Percentiles rank a stretch among this genome's conserved stretches.
These are phyloP conservation scores for Starmera pachycereana DNA, from an alignment of 805 yeast genomes.

Conservation along the genomic window DNA sequence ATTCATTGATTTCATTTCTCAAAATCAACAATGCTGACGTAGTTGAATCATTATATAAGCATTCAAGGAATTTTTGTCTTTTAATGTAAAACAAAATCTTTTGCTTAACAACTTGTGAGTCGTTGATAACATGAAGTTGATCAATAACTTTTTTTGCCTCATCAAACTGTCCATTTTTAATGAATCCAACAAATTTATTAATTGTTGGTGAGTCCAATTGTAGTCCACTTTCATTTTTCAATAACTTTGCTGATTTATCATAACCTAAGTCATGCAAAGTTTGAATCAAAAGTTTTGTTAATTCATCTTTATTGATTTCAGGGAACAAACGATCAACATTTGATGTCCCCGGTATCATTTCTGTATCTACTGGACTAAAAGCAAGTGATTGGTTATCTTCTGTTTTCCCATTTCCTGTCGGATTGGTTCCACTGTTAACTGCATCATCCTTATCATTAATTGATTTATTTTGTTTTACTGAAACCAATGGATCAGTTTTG, in stretches of 20 bases:
- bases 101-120: constrained; percentile 5
- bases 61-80: constrained; percentile 32
- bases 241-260: constrained; percentile 23
- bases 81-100: constrained; percentile 24
- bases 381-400: background rate
- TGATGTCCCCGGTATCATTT: background rate
- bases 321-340: constrained; percentile 8
- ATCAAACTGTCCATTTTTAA: constrained; percentile 33
- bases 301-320: constrained; percentile 21
- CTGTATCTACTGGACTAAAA: background rate
- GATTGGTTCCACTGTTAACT: too few species aligned
- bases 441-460: too few species aligned
- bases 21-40: constrained; percentile 26
- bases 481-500: too few species aligned
- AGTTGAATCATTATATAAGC: constrained; percentile 19
- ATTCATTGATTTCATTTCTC: constrained; percentile 24
- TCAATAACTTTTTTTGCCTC: constrained; percentile 22
- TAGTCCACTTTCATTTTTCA: constrained; percentile 32
- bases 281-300: constrained; percentile 40
- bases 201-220: constrained; percentile 33
- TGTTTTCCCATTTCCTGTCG: too few species aligned
- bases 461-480: too few species aligned
- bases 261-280: constrained; percentile 41
- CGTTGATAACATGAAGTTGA: constrained; percentile 11
- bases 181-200: constrained; percentile 25